Evolutionary conservation across 78 protist genomes (phyloP).

Genomic region (Monocercomonoides exilis): DNA sequence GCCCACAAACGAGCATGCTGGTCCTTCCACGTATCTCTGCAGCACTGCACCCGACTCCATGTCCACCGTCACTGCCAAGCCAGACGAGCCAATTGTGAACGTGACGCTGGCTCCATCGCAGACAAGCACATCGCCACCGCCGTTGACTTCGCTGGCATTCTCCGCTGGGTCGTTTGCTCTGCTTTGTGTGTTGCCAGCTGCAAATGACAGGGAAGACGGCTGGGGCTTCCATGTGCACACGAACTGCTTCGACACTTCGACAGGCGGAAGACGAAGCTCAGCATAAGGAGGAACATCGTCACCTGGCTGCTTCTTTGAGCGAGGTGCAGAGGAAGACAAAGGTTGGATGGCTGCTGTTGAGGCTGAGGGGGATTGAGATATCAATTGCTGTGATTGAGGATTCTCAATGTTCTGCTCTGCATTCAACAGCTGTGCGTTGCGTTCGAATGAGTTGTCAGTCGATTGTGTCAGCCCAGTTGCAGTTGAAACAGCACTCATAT

Average conservation of each 20-base stretch:
- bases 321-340: no score
- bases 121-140: background rate
- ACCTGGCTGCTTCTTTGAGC: background rate
- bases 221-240: background rate
- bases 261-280: background rate
- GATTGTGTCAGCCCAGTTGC: no score
- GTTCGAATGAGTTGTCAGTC: no score
- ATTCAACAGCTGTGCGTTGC: no score
- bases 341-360: no score
- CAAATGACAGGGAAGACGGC: no score
- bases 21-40: background rate
- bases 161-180: background rate
- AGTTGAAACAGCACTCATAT: no score
- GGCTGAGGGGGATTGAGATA: no score
- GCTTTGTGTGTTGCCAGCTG: no score
- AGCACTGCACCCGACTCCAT: background rate
- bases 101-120: background rate
- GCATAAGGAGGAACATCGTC: background rate
- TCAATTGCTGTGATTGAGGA: no score
- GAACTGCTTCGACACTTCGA: background rate
- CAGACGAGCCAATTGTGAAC: background rate
- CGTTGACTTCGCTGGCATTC: background rate
- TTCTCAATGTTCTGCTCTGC: no score
- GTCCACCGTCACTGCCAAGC: background rate
- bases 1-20: no score